These are phyloP conservation scores for Mucor irregularis DNA, from an alignment of 371 early-diverging fungal genomes.

Conservation along the genomic window DNA sequence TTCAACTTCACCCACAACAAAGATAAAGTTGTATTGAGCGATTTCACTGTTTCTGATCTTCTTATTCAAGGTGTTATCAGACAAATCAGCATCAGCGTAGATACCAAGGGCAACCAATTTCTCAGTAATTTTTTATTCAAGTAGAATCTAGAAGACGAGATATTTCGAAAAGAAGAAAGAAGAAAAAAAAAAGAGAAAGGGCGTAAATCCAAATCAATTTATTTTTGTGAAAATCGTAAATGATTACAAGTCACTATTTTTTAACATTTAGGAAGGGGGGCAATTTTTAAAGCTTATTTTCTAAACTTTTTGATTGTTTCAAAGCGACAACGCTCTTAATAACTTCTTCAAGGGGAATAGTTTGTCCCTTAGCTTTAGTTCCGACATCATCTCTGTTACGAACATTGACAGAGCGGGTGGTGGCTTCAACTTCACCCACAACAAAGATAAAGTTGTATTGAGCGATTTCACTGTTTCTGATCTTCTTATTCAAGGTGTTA, in stretches of 20 bases:
- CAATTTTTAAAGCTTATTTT: slow-evolving; percentile 54
- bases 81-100: slow-evolving; percentile 85
- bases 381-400: slow-evolving; percentile 86
- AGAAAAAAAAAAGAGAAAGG: slow-evolving; percentile 10
- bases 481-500: slow-evolving; percentile 95
- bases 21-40: slow-evolving; percentile 89
- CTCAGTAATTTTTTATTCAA: slow-evolving; percentile 40
- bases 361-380: slow-evolving; percentile 81
- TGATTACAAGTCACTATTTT: not conserved
- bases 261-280: not conserved
- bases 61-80: slow-evolving; percentile 92
- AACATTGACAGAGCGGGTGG: slow-evolving; percentile 86
- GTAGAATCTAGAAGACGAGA: too few species aligned
- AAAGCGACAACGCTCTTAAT: slow-evolving; percentile 61
- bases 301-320: slow-evolving; percentile 55
- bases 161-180: slow-evolving; percentile 6
- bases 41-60: slow-evolving; percentile 87
- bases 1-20: slow-evolving; percentile 96
- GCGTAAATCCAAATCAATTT: not conserved
- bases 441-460: slow-evolving; percentile 93
- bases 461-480: slow-evolving; percentile 76
- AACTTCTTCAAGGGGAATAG: slow-evolving; percentile 69
- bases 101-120: slow-evolving; percentile 74
- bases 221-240: not conserved
- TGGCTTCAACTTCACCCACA: slow-evolving; percentile 94